Evolutionary conservation across 1,284 basidiomycete genomes (phyloP).

Genomic region (Trichosporon sp.): DNA sequence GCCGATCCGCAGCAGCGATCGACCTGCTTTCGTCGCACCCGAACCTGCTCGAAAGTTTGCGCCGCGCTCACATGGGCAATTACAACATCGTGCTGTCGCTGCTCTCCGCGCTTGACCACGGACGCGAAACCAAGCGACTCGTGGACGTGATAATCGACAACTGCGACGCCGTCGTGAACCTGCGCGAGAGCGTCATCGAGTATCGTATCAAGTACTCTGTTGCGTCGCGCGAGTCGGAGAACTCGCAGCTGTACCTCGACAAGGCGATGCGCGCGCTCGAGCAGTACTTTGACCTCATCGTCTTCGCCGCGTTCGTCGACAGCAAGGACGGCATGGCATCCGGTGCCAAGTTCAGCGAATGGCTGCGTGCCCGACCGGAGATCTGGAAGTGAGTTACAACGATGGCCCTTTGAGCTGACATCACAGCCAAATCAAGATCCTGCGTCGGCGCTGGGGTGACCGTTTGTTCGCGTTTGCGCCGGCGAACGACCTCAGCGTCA

Average conservation of each 20-base stretch:
- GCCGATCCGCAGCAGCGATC: constrained; percentile 67
- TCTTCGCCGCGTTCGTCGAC: constrained; percentile 89
- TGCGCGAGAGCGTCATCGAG: constrained; percentile 83
- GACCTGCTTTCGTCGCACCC: constrained; percentile 80
- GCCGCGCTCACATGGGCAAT: constrained; percentile 83
- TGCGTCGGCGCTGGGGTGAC: constrained; percentile 75
- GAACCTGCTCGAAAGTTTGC: constrained; percentile 75
- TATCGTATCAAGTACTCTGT: constrained; percentile 82
- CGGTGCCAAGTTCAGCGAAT: constrained; percentile 75
- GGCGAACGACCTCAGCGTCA: constrained; percentile 73
- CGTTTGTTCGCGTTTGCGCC: constrained; percentile 84
- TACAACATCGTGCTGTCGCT: constrained; percentile 87
- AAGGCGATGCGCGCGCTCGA: constrained; percentile 60
- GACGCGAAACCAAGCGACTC: constrained; percentile 75
- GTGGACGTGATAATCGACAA: constrained; percentile 87
- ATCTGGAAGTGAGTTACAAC: constrained; percentile 78
- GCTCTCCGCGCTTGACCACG: constrained; percentile 83
- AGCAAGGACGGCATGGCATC: constrained; percentile 65
- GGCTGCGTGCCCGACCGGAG: constrained; percentile 86
- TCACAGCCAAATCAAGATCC: constrained; percentile 75
- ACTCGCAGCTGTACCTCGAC: constrained; percentile 52
- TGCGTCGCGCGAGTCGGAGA: constrained; percentile 70
- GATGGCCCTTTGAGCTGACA: constrained; percentile 22
- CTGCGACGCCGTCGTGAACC: constrained; percentile 85
- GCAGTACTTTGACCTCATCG: constrained; percentile 85